Conservation (phyloP, 2,329 filamentous ascomycete genomes). For the Colletotrichum brevisporum region DNA sequence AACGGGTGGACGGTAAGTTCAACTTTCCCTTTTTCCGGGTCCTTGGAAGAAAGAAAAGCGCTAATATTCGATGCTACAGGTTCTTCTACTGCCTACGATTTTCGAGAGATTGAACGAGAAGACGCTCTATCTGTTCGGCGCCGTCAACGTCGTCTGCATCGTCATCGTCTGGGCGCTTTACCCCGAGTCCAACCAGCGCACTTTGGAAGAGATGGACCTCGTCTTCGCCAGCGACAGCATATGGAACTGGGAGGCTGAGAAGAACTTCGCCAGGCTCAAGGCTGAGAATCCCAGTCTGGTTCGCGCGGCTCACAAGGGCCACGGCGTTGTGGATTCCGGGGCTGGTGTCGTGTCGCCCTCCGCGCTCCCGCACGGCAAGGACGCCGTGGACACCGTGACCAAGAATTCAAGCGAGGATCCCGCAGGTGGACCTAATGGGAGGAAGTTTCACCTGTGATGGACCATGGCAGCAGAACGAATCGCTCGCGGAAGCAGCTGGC, state of each 20-base stretch:
- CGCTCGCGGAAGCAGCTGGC: no score
- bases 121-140: conserved; percentile 81
- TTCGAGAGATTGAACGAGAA: conserved; percentile 77
- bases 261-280: conserved; percentile 73
- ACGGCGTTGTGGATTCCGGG: no score
- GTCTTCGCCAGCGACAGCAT: conserved; percentile 77
- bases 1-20: conserved; percentile 70
- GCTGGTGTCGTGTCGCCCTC: no score
- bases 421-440: no score
- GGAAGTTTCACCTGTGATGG: no score
- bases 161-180: conserved; percentile 81
- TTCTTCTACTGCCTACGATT: conserved; percentile 70
- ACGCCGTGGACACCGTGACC: no score
- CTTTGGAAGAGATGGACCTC: conserved; percentile 82
- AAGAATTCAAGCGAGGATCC: no score
- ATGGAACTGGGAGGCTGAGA: conserved; percentile 81
- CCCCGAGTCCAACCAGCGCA: conserved; percentile 81
- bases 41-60: not conserved
- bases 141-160: conserved; percentile 75
- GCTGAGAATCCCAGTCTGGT: conserved; percentile 57
- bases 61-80: conserved; percentile 32
- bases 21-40: not conserved
- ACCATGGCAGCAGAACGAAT: no score
- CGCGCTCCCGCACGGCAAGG: no score
- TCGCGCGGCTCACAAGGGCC: no score